These are phyloP conservation scores for Ettlia oleoabundans DNA, from an alignment of 139 green algal genomes.

Conservation along the genomic window DNA sequence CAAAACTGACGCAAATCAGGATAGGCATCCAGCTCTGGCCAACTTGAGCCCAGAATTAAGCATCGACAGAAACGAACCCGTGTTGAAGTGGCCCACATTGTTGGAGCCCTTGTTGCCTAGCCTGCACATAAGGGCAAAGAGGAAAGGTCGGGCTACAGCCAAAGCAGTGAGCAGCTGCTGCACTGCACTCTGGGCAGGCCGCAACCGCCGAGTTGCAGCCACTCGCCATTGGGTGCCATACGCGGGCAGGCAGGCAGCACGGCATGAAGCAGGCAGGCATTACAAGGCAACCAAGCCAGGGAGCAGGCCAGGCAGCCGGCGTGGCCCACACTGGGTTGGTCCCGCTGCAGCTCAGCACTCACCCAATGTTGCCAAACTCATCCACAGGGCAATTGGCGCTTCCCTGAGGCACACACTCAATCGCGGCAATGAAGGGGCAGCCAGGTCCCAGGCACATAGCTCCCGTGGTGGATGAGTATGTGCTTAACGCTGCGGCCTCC, in stretches of 20 bases:
- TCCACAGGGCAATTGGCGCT: background rate
- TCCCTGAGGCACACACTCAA: conserved; percentile 22
- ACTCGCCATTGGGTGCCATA: no score
- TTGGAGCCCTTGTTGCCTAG: conserved; percentile 3
- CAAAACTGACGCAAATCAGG: no score
- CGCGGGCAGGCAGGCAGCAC: no score
- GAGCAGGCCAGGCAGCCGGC: no score
- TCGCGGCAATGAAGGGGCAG: conserved; percentile 10
- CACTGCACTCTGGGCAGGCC: background rate
- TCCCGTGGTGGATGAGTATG: background rate
- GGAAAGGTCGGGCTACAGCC: background rate
- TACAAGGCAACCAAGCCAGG: no score
- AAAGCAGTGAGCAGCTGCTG: background rate
- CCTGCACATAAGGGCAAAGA: no score
- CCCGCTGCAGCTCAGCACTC: background rate
- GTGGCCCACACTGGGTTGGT: no score
- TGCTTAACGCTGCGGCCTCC: background rate
- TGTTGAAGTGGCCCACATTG: conserved; percentile 28
- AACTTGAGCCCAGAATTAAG: no score
- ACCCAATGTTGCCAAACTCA: conserved; percentile 19
- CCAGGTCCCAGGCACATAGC: background rate
- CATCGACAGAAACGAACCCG: background rate
- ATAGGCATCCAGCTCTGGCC: no score
- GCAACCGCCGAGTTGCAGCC: no score
- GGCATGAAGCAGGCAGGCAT: no score